Evolutionary conservation across 768 basidiomycete species (phyloP), one percentile per base, ranked within the genome.

Genomic region (Panus rudis): DNA sequence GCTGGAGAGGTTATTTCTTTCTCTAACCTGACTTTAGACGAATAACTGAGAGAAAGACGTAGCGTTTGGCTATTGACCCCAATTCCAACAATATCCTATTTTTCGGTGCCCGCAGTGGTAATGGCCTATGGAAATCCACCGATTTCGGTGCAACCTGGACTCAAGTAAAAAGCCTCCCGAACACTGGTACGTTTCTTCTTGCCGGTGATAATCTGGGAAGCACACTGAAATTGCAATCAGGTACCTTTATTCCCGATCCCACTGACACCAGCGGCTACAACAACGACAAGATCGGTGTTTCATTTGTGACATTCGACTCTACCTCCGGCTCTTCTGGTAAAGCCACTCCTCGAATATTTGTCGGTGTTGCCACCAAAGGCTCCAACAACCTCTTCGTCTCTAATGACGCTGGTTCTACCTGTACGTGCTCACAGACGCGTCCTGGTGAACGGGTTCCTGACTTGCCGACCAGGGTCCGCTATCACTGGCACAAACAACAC

Each of bases 61-160:
- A 81, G 76, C 73, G 80, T 39, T 69, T 83, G 24, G 76, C 66
- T 8, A 61, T 84, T 30, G 80, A 83, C 51, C 81, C 81, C 4
- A 74, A 81, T 56, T 67, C 66, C 48, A 79, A 81, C 56, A 69
- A 67, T 22, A 71, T 81, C 41, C 56, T 84, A 4, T 79, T 70
- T 61, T 80, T 82, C 45, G 81, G 79, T 46, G 78, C 80, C 5
- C 67, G 76, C 25, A 74, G 73, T 45, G 81, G 81, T 5, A 68
- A 81, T 39, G 81, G 81, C 4, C 64, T 83, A 13, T 82, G 75
- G 74, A 82, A 79, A 55, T 81, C 79, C 4, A 77, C 75, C 0
- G 62, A 82, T 50, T 77, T 63, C 43, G 81, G 78, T 4, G 61
- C 52, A 1, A 74, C 73, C 1, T 82, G 81, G 81, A 60, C 69